Evolutionary conservation across 495 filamentous ascomycete species (phyloP).

Genomic region (Bathelium albidoporum): DNA sequence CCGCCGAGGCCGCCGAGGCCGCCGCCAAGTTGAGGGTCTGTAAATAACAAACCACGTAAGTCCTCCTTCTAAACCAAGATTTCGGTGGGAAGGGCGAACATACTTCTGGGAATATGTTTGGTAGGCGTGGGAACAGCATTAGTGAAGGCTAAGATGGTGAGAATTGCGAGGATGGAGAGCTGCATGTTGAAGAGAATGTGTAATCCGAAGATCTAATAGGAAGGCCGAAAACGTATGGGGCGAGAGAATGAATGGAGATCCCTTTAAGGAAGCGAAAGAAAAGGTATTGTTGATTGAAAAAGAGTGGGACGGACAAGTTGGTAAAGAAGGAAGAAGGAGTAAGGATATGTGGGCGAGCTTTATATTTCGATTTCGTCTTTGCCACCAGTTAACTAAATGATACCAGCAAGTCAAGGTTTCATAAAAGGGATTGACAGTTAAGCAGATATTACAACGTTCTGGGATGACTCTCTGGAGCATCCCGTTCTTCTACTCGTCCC

Average conservation of each 20-base stretch:
- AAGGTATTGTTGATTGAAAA: not conserved
- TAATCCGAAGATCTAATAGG: not conserved
- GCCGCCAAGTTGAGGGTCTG: not conserved
- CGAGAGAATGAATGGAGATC: not conserved
- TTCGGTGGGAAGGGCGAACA: not conserved
- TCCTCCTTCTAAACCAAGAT: not conserved
- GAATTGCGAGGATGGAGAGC: not conserved
- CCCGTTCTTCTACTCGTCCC: not conserved
- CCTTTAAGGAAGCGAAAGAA: not conserved
- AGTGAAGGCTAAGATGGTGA: not conserved
- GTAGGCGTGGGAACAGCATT: not conserved
- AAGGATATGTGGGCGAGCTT: not conserved
- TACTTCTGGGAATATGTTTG: not conserved
- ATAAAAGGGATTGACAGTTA: not conserved
- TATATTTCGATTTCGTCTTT: not conserved
- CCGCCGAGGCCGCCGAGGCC: no score
- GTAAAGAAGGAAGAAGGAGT: not conserved
- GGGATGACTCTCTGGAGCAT: not conserved
- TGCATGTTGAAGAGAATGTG: not conserved
- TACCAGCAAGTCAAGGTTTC: not conserved
- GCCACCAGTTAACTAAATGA: not conserved
- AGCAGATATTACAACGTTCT: not conserved
- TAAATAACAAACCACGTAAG: not conserved
- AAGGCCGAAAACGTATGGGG: not conserved
- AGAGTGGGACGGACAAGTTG: not conserved